Conservation (phyloP, 1,284 basidiomycete genomes). For the Irpex sp. region DNA sequence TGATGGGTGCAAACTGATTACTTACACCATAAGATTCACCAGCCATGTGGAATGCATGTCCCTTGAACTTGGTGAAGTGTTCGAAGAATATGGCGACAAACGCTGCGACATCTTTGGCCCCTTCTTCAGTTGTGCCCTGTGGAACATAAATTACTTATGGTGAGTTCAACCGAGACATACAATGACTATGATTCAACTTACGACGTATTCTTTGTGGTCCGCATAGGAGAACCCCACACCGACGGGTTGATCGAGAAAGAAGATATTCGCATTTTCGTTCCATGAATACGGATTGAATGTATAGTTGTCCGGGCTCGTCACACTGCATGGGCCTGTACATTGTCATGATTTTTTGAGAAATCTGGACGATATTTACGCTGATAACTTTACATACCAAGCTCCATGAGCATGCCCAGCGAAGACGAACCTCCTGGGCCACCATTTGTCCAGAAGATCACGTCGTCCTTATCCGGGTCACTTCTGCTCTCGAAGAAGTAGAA, state of each 20-base stretch:
- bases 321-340: conserved; percentile 23
- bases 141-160: neutral
- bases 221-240: conserved; percentile 73
- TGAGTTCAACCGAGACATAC: too few species aligned
- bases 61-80: conserved; percentile 64
- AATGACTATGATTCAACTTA: conserved; percentile 24
- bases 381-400: conserved; percentile 40
- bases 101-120: conserved; percentile 63
- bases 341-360: neutral
- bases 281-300: conserved; percentile 60
- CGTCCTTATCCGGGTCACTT: conserved; percentile 59
- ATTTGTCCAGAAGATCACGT: conserved; percentile 66
- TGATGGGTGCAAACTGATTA: neutral
- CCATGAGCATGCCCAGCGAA: conserved; percentile 57
- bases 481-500: conserved; percentile 81
- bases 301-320: conserved; percentile 39
- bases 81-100: conserved; percentile 75
- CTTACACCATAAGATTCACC: conserved; percentile 68
- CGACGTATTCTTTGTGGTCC: conserved; percentile 63
- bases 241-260: conserved; percentile 70
- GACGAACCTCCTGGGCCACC: conserved; percentile 53
- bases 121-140: conserved; percentile 61
- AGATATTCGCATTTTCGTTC: conserved; percentile 68
- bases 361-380: neutral
- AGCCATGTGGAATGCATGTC: conserved; percentile 66